Evolutionary conservation across 2,329 filamentous ascomycete species (phyloP).

Genomic region (Xylariaceae sp.): DNA sequence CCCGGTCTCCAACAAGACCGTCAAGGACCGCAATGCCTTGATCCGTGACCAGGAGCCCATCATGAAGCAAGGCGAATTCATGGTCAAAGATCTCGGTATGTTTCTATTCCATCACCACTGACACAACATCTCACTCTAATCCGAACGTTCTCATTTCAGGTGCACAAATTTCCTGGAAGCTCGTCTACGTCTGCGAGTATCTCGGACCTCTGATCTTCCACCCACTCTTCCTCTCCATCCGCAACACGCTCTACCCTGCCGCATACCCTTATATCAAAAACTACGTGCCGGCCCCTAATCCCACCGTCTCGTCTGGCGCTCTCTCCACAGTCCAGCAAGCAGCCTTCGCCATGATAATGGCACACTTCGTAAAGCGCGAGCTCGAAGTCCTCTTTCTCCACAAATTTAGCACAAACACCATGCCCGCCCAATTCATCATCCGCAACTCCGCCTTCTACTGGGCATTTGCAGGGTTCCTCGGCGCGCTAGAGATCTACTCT

Average conservation of each 20-base stretch:
- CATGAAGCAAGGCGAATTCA: conserved; percentile 53
- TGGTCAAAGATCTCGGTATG: conserved; percentile 91
- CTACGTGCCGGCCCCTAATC: conserved; percentile 38
- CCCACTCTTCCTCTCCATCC: conserved; percentile 65
- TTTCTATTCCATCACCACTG: conserved; percentile 4
- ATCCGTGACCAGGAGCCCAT: conserved; percentile 48
- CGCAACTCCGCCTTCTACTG: conserved; percentile 97
- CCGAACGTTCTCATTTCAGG: conserved; percentile 48
- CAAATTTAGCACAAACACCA: conserved; percentile 90
- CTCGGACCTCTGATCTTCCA: conserved; percentile 88
- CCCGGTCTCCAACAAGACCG: conserved; percentile 55
- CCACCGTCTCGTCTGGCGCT: conserved; percentile 30
- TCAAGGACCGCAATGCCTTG: conserved; percentile 58
- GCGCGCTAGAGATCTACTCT: conserved; percentile 81
- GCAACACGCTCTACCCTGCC: conserved; percentile 66
- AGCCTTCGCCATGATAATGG: conserved; percentile 66
- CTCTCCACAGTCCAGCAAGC: conserved; percentile 69
- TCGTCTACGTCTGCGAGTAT: conserved; percentile 94
- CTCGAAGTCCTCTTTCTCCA: conserved; percentile 91
- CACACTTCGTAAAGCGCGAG: conserved; percentile 94
- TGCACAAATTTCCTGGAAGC: conserved; percentile 84
- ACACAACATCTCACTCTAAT: conserved; percentile 1
- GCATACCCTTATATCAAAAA: conserved; percentile 41
- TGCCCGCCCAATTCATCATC: conserved; percentile 87
- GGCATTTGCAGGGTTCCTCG: conserved; percentile 73